Percentiles rank a stretch among this genome's conserved stretches.
These are phyloP conservation scores for Croton setiger DNA, from an alignment of 441 rosid genomes.

Conservation along the genomic window DNA sequence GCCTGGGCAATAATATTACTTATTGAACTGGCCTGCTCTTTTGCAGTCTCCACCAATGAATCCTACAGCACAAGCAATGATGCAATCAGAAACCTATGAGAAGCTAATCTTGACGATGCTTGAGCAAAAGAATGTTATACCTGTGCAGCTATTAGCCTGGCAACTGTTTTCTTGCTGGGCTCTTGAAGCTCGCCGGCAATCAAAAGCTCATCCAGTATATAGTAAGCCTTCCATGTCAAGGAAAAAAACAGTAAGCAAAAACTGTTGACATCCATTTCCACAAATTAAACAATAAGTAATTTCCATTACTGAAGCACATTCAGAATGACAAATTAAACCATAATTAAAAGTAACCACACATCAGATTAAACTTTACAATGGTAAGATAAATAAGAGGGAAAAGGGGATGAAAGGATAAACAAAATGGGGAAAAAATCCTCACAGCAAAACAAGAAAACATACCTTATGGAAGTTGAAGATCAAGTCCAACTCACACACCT, in stretches of 20 bases:
- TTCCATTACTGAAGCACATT: background rate
- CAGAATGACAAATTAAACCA: slow-evolving; percentile 3
- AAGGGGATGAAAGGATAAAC: background rate
- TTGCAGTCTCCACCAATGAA: slow-evolving; percentile 65
- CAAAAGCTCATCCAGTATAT: slow-evolving; percentile 75
- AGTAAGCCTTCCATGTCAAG: slow-evolving; percentile 52
- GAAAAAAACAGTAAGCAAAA: slow-evolving; percentile 10
- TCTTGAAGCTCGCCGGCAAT: slow-evolving; percentile 99
- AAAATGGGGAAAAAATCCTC: background rate
- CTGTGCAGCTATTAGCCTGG: slow-evolving; percentile 84
- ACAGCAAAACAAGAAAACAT: slow-evolving; percentile 8
- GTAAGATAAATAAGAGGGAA: background rate
- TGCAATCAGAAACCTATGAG: slow-evolving; percentile 11
- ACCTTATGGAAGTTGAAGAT: slow-evolving; percentile 85
- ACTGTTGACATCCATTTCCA: slow-evolving; percentile 13
- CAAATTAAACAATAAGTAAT: background rate
- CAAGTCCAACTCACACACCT: slow-evolving; percentile 84
- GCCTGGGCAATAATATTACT: slow-evolving; percentile 66
- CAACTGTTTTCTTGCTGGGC: slow-evolving; percentile 93
- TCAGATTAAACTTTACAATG: background rate
- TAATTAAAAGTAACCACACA: background rate
- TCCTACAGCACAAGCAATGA: slow-evolving; percentile 35
- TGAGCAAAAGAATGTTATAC: slow-evolving; percentile 27
- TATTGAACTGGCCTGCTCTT: slow-evolving; percentile 61
- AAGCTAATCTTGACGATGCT: slow-evolving; percentile 3